Evolutionary conservation across 164 flowering plant species (phyloP), one percentile per base, ranked within the genome.

Genomic region (Berberis thunbergii): DNA sequence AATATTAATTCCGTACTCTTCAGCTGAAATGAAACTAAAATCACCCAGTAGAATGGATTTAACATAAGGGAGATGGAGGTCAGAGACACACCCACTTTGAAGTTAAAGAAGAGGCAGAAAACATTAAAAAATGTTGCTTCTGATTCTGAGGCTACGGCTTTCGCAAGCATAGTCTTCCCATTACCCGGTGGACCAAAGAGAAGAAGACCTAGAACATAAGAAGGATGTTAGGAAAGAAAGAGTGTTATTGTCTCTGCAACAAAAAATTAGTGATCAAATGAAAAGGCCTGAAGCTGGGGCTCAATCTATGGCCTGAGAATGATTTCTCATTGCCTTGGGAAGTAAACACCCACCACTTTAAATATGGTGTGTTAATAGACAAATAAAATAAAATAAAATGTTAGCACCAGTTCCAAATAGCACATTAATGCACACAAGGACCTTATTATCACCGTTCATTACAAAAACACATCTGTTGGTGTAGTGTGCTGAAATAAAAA

Each of bases 181-280:
- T 93, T 95, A 57, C 99, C 99, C 66, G 99, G 99, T 62, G 99
- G 99, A 77, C 99, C 99, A 84, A 95, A 95, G 45, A 95, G 89
- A 74, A 95, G 98, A 70, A 95, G 66, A 74, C 99, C 99, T 95
- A 53, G 3, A 11, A 59, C 3, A 57, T 5, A 53, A 13, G 41
- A 60, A 1, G 12, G 8, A 0, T 45, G 26, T 26, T 26, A 26
- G 26, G 26, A 26, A 26, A 26, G 26, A 26, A 26, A 26, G 26
- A 26, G 26, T 26, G 26, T 26, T 26, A 26, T 0, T 26, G 26
- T 26, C 26, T 26, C 26, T 26, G 26, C 26, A 26, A 26, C 26
- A 26, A 26, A 26, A 26, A 26, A 26, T 26, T 26, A 26, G 26
- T 26, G 26, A 26, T 26, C 26, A 26, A 26, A 26, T 26, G 26